Percentiles rank a stretch among this genome's conserved stretches.
Evolutionary conservation across 176 grass and related monocot species (phyloP).

Genomic region (Musa troglodytarum): DNA sequence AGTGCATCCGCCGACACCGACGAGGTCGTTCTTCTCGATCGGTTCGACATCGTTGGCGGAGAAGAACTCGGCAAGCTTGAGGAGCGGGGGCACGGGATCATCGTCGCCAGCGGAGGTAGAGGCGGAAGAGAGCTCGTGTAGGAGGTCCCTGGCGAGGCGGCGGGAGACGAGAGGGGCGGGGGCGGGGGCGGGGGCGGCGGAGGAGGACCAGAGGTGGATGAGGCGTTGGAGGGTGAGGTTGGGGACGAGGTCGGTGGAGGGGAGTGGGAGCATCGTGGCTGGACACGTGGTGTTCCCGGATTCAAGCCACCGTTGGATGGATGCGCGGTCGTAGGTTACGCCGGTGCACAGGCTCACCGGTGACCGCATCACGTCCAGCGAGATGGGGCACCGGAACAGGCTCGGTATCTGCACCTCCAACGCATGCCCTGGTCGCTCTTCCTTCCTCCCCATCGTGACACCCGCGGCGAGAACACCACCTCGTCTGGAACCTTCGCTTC

Average conservation of each 20-base stretch:
- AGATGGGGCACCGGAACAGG: constrained; percentile 21
- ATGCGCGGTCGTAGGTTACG: constrained; percentile 19
- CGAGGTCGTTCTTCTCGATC: constrained; percentile 66
- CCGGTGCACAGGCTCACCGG: constrained; percentile 22
- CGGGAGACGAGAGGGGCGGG: not conserved
- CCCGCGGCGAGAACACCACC: not conserved
- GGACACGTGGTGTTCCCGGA: constrained; percentile 21
- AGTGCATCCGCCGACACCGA: constrained; percentile 38
- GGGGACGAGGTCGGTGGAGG: constrained; percentile 21
- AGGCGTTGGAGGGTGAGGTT: constrained; percentile 16
- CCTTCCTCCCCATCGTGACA: constrained; percentile 6
- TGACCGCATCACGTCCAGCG: constrained; percentile 21
- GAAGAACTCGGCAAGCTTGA: constrained; percentile 56
- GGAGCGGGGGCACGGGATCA: constrained; percentile 21
- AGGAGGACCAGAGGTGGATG: constrained; percentile 12
- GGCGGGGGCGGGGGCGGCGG: not conserved
- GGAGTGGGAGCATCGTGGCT: constrained; percentile 13
- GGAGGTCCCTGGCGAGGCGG: constrained; percentile 1
- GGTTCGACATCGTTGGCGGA: constrained; percentile 64
- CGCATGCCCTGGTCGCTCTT: not conserved
- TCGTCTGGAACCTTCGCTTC: not conserved
- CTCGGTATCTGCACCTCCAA: constrained; percentile 16
- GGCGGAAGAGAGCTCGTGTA: not conserved
- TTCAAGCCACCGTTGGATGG: constrained; percentile 20
- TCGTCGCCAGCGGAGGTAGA: not conserved